Evolutionary conservation across 163 green algal genomes (phyloP).

Genomic region (Scenedesmus sp.): DNA sequence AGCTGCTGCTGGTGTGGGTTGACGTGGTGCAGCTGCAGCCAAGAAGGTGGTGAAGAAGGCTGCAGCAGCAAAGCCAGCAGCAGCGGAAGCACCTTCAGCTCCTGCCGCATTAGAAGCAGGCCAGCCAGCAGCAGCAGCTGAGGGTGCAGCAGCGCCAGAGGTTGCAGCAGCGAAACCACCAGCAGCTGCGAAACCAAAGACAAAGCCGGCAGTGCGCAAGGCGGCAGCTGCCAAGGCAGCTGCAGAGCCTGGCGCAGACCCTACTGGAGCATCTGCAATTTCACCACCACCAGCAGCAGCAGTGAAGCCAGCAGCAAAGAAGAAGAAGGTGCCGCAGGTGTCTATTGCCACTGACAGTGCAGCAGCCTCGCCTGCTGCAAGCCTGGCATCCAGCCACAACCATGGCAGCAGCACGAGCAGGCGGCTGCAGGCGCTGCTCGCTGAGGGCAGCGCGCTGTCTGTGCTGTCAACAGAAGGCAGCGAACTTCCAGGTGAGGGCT

Average conservation of each 20-base stretch:
- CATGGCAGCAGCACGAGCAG: constrained; percentile 23
- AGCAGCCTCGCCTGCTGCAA: not conserved
- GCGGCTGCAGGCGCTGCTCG: constrained; percentile 28
- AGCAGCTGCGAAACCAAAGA: constrained; percentile 11
- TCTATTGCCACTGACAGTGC: not conserved
- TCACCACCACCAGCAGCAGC: not conserved
- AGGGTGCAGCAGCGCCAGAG: not conserved
- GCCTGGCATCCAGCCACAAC: not conserved
- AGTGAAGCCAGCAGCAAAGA: not conserved
- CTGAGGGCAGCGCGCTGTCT: constrained; percentile 12
- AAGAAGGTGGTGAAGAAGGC: not conserved
- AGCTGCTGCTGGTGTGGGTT: not conserved
- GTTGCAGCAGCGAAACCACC: not conserved
- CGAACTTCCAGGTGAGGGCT: constrained; percentile 25
- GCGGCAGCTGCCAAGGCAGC: not conserved
- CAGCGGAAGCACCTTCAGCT: constrained; percentile 15
- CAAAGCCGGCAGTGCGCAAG: not conserved
- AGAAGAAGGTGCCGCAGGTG: constrained; percentile 21
- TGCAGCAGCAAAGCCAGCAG: not conserved
- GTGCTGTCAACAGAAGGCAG: constrained; percentile 21
- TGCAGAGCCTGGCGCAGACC: not conserved
- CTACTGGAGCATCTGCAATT: not conserved
- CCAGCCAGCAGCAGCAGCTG: not conserved
- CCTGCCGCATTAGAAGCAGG: not conserved
- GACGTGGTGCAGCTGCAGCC: not conserved